Conservation (phyloP, 1,284 basidiomycete genomes). For the Ceratobasidium sp. region DNA sequence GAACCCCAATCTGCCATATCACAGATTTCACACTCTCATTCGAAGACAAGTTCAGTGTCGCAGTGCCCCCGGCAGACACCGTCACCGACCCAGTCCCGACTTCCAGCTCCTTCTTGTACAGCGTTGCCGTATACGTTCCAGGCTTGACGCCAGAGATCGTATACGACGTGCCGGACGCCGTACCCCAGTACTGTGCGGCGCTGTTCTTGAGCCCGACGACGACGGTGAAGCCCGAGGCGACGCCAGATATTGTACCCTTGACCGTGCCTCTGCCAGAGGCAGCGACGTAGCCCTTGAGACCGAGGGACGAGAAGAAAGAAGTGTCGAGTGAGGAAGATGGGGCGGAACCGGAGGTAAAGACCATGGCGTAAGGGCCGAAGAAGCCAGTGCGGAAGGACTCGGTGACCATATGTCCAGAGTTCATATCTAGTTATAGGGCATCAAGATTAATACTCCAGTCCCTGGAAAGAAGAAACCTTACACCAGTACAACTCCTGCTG, state of each 20-base stretch:
- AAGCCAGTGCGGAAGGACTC: conserved; percentile 39
- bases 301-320: conserved; percentile 56
- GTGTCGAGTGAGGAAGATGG: conserved; percentile 49
- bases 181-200: conserved; percentile 57
- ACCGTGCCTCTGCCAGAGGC: conserved; percentile 57
- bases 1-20: conserved; percentile 59
- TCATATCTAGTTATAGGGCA: conserved; percentile 33
- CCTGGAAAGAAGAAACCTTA: conserved; percentile 12
- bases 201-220: conserved; percentile 54
- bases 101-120: conserved; percentile 57
- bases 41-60: conserved; percentile 41
- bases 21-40: conserved; percentile 41
- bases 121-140: conserved; percentile 57
- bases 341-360: conserved; percentile 36
- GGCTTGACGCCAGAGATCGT: conserved; percentile 58
- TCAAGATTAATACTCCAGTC: neutral
- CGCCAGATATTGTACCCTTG: conserved; percentile 56
- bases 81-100: conserved; percentile 54
- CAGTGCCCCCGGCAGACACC: conserved; percentile 54
- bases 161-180: conserved; percentile 54
- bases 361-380: conserved; percentile 42
- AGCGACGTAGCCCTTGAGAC: conserved; percentile 56
- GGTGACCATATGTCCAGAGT: conserved; percentile 42
- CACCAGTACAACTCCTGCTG: conserved; percentile 43
- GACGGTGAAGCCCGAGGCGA: conserved; percentile 53